A percentile compares a stretch with the other conserved stretches of the same genome.
Conservation (phyloP, 257 asterid species). For the Salvia hispanica region DNA sequence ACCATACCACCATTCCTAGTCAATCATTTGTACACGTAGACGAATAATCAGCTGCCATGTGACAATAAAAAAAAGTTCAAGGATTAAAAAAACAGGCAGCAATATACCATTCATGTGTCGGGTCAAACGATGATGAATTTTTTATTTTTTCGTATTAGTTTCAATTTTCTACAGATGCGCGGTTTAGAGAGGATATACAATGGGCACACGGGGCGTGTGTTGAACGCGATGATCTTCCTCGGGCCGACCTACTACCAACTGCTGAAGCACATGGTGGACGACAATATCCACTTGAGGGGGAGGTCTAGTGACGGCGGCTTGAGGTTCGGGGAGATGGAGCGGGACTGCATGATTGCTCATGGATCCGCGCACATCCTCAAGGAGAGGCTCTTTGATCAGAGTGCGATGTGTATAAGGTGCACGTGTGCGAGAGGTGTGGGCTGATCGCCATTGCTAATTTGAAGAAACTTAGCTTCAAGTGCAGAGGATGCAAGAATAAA, state of each 20-base stretch:
- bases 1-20: too few species aligned
- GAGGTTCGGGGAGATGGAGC: slow-evolving; percentile 89
- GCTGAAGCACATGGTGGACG: slow-evolving; percentile 96
- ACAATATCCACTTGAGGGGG: slow-evolving; percentile 90
- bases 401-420: slow-evolving; percentile 76
- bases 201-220: slow-evolving; percentile 85
- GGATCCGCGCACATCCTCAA: slow-evolving; percentile 82
- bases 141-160: too few species aligned
- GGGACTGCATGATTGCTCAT: slow-evolving; percentile 88
- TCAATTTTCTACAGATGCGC: too few species aligned
- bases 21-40: too few species aligned
- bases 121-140: too few species aligned
- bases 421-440: slow-evolving; percentile 71
- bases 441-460: slow-evolving; percentile 71
- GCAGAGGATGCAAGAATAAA: slow-evolving; percentile 75
- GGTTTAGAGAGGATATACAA: slow-evolving; percentile 95
- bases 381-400: slow-evolving; percentile 79
- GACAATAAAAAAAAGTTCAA: too few species aligned
- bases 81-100: too few species aligned
- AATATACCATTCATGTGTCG: too few species aligned
- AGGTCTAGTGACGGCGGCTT: slow-evolving; percentile 81
- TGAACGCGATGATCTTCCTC: slow-evolving; percentile 67
- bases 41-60: too few species aligned
- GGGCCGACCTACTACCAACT: slow-evolving; percentile 96
- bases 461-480: slow-evolving; percentile 64